These are phyloP conservation scores for Wickerhamiella azyma DNA, from an alignment of 805 yeast genomes.

Conservation along the genomic window DNA sequence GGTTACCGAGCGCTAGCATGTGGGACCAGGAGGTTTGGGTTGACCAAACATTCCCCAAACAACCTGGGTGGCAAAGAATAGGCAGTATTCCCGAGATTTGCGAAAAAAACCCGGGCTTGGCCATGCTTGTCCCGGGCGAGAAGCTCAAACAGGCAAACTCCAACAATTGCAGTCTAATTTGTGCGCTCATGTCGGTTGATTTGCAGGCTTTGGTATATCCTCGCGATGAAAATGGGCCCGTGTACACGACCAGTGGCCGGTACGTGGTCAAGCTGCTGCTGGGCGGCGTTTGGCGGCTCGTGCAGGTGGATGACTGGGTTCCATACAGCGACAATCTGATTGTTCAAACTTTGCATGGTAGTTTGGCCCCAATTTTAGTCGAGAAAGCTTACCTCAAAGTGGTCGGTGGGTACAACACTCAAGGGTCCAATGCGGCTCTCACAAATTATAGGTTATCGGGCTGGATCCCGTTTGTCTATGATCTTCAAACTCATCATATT, in stretches of 20 bases:
- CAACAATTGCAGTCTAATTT: slow-evolving; percentile 64
- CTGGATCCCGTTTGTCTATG: slow-evolving; percentile 54
- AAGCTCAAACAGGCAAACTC: slow-evolving; percentile 17
- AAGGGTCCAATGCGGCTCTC: slow-evolving; percentile 63
- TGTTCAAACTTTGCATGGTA: not conserved
- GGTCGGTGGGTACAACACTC: slow-evolving; percentile 44
- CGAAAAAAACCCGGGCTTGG: not conserved
- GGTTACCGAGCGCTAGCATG: not conserved
- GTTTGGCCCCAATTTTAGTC: slow-evolving; percentile 52
- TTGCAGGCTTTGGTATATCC: slow-evolving; percentile 18
- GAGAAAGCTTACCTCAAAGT: slow-evolving; percentile 65
- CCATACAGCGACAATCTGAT: slow-evolving; percentile 25
- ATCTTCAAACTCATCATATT: slow-evolving; percentile 24
- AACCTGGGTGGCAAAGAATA: not conserved
- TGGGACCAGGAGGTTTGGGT: not conserved
- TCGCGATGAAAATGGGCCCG: slow-evolving; percentile 13
- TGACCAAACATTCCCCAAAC: slow-evolving; percentile 1
- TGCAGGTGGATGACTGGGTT: slow-evolving; percentile 34
- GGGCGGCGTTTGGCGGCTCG: slow-evolving; percentile 40
- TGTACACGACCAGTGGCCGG: slow-evolving; percentile 19
- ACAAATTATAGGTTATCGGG: slow-evolving; percentile 57
- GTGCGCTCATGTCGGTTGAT: slow-evolving; percentile 42
- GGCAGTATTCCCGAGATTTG: not conserved
- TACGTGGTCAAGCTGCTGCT: slow-evolving; percentile 33
- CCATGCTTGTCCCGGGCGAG: slow-evolving; percentile 2